phyloP scores from a whole-genome alignment of 495 filamentous ascomycete species.

The Aspergillus cristatus region DNA sequence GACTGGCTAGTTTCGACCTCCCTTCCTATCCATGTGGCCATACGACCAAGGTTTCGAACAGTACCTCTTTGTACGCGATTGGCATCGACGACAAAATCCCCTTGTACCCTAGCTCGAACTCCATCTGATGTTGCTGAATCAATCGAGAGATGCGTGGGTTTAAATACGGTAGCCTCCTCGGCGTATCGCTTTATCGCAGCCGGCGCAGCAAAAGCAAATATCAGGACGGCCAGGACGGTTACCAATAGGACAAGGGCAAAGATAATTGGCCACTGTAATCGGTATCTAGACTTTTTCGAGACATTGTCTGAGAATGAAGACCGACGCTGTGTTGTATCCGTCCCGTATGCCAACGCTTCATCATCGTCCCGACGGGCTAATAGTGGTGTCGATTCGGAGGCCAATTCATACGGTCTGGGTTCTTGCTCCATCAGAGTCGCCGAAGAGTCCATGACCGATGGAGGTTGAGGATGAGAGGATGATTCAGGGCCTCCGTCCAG shows the following conservation, averaged over 20 bases:
- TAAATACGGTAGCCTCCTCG: slow-evolving; percentile 68
- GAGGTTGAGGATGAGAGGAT: slow-evolving; percentile 10
- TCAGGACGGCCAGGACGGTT: slow-evolving; percentile 39
- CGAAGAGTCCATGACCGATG: slow-evolving; percentile 1
- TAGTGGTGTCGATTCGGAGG: slow-evolving; percentile 36
- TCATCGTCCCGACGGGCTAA: slow-evolving; percentile 29
- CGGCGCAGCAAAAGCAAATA: slow-evolving; percentile 70
- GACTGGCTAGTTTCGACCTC: slow-evolving; percentile 62
- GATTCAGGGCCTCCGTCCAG: slow-evolving; percentile 16
- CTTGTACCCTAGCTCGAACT: slow-evolving; percentile 67
- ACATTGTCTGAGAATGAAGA: slow-evolving; percentile 8
- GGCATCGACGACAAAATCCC: slow-evolving; percentile 70
- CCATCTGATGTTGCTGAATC: slow-evolving; percentile 72
- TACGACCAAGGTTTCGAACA: slow-evolving; percentile 63
- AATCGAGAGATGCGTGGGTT: slow-evolving; percentile 72
- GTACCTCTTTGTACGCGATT: slow-evolving; percentile 57
- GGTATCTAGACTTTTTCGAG: slow-evolving; percentile 18
- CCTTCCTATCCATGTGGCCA: slow-evolving; percentile 72
- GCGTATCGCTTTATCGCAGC: slow-evolving; percentile 75
- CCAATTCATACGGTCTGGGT: slow-evolving; percentile 24
- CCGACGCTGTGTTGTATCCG: slow-evolving; percentile 13
- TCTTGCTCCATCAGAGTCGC: slow-evolving; percentile 8
- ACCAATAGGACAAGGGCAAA: slow-evolving; percentile 44
- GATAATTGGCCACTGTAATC: slow-evolving; percentile 47
- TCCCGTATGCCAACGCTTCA: slow-evolving; percentile 21